Base-by-base conservation (phyloP, 345 rosid genomes). In the Dovyalis caffra region DNA sequence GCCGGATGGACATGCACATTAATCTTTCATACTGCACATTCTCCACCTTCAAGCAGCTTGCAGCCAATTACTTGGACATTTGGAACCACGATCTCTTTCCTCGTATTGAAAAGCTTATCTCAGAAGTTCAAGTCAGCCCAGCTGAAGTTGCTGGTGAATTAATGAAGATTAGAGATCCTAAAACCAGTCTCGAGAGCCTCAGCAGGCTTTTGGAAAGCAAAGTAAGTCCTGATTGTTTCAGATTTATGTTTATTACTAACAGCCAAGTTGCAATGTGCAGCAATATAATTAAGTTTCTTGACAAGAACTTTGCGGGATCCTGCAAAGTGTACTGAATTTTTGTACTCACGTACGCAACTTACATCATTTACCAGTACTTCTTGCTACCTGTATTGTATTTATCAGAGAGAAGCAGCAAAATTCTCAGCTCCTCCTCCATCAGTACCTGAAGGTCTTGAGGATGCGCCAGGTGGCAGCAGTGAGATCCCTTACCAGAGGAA, bases 1-100 rank as follows among this genome's bases (percentile, higher is more conserved):
- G 88, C 1, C 88, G 83, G 0, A 85, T 85, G 86, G 88, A 85
- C 62, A 63, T 68, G 75, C 88, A 85, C 73, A 77, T 85, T 40
- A 34, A 69, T 69, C 43, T 85, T 29, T 78, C 83, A 1, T 85
- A 85, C 18, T 83, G 88, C 75, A 83, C 88, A 29, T 73, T 72
- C 67, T 85, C 86, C 12, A 76, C 74, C 29, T 81, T 85, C 79
- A 85, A 81, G 84, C 86, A 80, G 73, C 83, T 83, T 2, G 86
- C 81, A n/a, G 62, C 69, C 11, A 85, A 34, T 64, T 83, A 83
- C 77, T 71, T 78, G 64, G 82, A 74, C 7, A 68, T 83, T 51
- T 61, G 11, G 18, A 43, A 76, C 49, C 83, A 85, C 33, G 49
- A 74, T 45, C 76, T 78, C 28, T 82, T 78, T 33, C 8, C 29